These are phyloP conservation scores for Phanerochaete sordida DNA, from an alignment of 768 basidiomycete genomes.

Conservation along the genomic window DNA sequence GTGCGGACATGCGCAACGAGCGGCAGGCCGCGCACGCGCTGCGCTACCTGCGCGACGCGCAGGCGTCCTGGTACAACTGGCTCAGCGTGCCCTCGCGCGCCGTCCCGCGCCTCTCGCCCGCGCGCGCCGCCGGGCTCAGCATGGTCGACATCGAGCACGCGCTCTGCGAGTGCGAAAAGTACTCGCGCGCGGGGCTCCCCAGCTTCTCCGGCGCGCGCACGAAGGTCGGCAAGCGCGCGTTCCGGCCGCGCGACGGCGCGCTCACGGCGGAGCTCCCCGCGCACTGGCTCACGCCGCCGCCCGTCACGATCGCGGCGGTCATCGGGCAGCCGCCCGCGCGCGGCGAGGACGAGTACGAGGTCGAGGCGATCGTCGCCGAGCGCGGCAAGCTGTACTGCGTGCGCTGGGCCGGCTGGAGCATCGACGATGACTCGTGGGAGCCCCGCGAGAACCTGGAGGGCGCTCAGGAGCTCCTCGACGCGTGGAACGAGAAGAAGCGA, in stretches of 20 bases:
- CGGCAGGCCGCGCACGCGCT: constrained; percentile 54
- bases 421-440: constrained; percentile 21
- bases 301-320: neutral
- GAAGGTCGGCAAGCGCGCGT: constrained; percentile 25
- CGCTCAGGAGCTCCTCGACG: constrained; percentile 12
- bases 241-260: neutral
- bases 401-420: constrained; percentile 20
- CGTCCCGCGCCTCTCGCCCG: constrained; percentile 22
- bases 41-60: constrained; percentile 58
- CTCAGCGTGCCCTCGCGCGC: constrained; percentile 34
- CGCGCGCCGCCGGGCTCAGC: constrained; percentile 34
- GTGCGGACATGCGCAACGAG: constrained; percentile 29
- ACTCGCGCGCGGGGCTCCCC: constrained; percentile 57
- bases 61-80: constrained; percentile 57
- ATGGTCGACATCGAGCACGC: constrained; percentile 76
- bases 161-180: constrained; percentile 79
- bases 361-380: constrained; percentile 22
- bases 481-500: constrained; percentile 11
- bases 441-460: constrained; percentile 4
- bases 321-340: constrained; percentile 13
- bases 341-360: constrained; percentile 15
- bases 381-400: constrained; percentile 13
- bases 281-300: constrained; percentile 1
- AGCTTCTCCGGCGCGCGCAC: constrained; percentile 30
- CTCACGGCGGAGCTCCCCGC: constrained; percentile 1